Percentiles rank a stretch among this genome's conserved stretches.
phyloP scores from a whole-genome alignment of 305 asterid genomes.

The Nicotiana rustica region DNA sequence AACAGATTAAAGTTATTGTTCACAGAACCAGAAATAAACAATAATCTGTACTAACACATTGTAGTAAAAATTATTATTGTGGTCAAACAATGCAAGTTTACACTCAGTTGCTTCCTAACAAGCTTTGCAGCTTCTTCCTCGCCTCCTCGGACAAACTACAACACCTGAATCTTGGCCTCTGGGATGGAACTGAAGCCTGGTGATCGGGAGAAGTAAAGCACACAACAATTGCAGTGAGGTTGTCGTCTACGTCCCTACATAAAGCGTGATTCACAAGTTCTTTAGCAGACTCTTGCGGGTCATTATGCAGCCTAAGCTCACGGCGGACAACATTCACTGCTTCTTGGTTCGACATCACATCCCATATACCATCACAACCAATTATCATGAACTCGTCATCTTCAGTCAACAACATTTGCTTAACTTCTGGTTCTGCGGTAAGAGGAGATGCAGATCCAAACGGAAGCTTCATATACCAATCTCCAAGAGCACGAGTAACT shows the following conservation, averaged over 20 bases:
- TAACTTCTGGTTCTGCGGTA: slow-evolving; percentile 55
- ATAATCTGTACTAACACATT: slow-evolving; percentile 29
- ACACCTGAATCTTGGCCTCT: slow-evolving; percentile 46
- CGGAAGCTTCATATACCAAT: slow-evolving; percentile 56
- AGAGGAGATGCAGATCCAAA: slow-evolving; percentile 50
- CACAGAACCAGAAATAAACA: not conserved
- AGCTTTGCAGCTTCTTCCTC: slow-evolving; percentile 55
- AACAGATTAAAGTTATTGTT: slow-evolving; percentile 33
- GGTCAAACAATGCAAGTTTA: not conserved
- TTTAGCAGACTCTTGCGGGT: slow-evolving; percentile 50
- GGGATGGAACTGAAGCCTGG: slow-evolving; percentile 41
- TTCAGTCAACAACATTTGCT: slow-evolving; percentile 45
- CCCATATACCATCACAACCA: slow-evolving; percentile 75
- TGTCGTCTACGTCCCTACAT: slow-evolving; percentile 41
- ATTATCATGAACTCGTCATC: slow-evolving; percentile 57
- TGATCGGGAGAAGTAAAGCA: slow-evolving; percentile 42
- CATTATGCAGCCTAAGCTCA: slow-evolving; percentile 51
- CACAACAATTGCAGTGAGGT: slow-evolving; percentile 53
- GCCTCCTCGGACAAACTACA: slow-evolving; percentile 52
- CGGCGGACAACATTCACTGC: slow-evolving; percentile 49
- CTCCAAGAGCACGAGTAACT: slow-evolving; percentile 61
- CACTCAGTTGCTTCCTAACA: slow-evolving; percentile 61
- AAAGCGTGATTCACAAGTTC: slow-evolving; percentile 54
- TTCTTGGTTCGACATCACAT: slow-evolving; percentile 66
- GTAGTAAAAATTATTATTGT: not conserved